Evolutionary conservation across 228 moss, liverwort and hornwort genomes (phyloP), one percentile per base, ranked within the genome.

Genomic region (Sphagnum fallax): DNA sequence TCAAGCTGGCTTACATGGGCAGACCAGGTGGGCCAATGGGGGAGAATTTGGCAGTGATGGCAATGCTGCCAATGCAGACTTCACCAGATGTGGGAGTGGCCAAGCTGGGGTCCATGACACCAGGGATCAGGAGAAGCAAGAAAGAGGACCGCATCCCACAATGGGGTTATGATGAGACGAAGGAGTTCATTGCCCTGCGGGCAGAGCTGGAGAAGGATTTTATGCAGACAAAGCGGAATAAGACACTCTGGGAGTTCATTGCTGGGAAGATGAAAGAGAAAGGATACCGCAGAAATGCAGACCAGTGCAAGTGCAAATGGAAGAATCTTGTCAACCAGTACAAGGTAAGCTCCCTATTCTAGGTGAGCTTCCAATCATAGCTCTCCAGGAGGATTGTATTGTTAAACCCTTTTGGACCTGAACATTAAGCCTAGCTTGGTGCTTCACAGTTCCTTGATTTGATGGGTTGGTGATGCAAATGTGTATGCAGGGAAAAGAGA

Each of bases 281-380:
- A 76, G 98, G 98, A 6, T 98, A 68, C 60, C 82, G 94, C 48
- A 72, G 98, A 64, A 98, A 89, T 70, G 94, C 98, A 55, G 98
- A 98, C 84, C 98, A 98, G 72, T 98, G 98, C 89, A 98, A 98
- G 67, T 94, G 98, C 79, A 98, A 98, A 83, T 98, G 98, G 98
- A 98, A 98, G 80, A 98, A 98, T 71, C 80, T 98, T 69, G 98
- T 98, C 74, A 98, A 98, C 69, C 90, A 94, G n/a, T 98, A 92
- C 79, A 98, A 98, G 98, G 98, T 52, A 9, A 32, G 32, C 32
- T 32, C 32, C 32, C 32, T 32, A 32, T 32, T 32, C 32, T 32
- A 32, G 32, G 32, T 32, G 32, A 32, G 2, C 32, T 32, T 32
- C 32, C 32, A 32, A 32, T 32, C 32, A 32, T 32, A 32, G 32